Evolutionary conservation across 2,329 filamentous ascomycete species (phyloP).

Genomic region (Sporothrix euskadiensis): DNA sequence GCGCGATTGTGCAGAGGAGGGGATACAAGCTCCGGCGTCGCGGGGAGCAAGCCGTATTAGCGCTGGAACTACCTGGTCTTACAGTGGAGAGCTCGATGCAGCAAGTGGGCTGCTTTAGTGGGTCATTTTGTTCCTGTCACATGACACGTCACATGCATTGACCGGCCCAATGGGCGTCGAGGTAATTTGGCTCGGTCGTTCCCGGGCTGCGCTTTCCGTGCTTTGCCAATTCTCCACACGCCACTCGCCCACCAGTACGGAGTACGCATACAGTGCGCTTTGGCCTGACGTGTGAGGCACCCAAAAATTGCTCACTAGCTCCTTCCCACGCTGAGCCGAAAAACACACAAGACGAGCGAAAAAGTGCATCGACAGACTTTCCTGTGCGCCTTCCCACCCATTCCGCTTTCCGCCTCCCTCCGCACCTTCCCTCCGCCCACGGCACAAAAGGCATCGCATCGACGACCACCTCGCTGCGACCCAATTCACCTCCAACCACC

Average conservation of each 20-base stretch:
- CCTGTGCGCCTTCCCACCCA: constrained; percentile 16
- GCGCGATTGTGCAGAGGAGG: constrained; percentile 4
- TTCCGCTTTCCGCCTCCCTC: constrained; percentile 36
- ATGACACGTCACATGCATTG: constrained; percentile 17
- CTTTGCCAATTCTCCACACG: constrained; percentile 13
- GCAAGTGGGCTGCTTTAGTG: background rate
- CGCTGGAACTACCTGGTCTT: background rate
- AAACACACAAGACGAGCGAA: constrained; percentile 28
- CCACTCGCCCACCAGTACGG: background rate
- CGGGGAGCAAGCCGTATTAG: constrained; percentile 18
- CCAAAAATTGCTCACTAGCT: constrained; percentile 29
- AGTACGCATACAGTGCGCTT: background rate
- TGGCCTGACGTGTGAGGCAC: constrained; percentile 32
- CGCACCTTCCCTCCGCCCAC: constrained; percentile 6
- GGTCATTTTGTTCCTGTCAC: background rate
- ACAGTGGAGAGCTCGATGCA: background rate
- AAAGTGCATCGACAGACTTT: constrained; percentile 29
- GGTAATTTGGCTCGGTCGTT: constrained; percentile 32
- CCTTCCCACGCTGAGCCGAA: constrained; percentile 29
- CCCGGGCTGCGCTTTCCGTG: constrained; percentile 26
- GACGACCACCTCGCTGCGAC: constrained; percentile 8
- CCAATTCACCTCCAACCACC: constrained; percentile 49
- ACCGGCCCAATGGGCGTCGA: constrained; percentile 16
- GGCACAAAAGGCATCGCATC: constrained; percentile 7
- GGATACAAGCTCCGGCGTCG: background rate